Conservation (phyloP, 257 asterid species). For the Penstemon barbatus region DNA sequence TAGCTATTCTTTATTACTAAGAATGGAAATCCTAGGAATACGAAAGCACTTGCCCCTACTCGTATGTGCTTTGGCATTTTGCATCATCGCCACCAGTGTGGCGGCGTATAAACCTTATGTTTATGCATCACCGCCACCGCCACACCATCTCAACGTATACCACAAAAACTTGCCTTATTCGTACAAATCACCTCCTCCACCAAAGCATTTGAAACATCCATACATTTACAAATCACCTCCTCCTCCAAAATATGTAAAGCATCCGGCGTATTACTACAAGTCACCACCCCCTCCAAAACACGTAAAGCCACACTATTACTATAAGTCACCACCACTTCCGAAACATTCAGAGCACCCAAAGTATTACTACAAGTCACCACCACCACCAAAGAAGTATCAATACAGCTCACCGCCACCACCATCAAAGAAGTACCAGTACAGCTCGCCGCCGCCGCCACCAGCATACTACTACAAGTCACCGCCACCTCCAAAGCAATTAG, state of each 20-base stretch:
- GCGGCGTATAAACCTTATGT: slow-evolving; percentile 17
- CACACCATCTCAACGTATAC: background rate
- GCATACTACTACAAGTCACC: slow-evolving; percentile 14
- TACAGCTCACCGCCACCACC: background rate
- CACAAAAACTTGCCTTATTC: background rate
- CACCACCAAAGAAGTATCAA: background rate
- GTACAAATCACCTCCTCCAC: background rate
- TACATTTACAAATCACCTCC: background rate
- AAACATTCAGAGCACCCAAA: too few relatives aligned
- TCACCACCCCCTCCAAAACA: slow-evolving; percentile 23
- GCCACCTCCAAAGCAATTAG: background rate
- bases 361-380: too few relatives aligned
- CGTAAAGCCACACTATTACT: background rate
- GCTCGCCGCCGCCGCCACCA: slow-evolving; percentile 23
- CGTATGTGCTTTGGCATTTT: slow-evolving; percentile 17
- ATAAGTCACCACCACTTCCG: too few relatives aligned
- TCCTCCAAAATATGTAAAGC: background rate
- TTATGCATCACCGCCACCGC: slow-evolving; percentile 3
- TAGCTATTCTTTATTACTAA: background rate
- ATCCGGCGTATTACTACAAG: background rate
- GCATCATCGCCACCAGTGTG: slow-evolving; percentile 19
- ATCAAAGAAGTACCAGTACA: background rate
- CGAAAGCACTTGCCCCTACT: slow-evolving; percentile 26
- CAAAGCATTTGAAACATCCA: background rate
- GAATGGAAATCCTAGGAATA: slow-evolving; percentile 7